Conservation (phyloP, 495 filamentous ascomycete species). For the Peziza echinospora region DNA sequence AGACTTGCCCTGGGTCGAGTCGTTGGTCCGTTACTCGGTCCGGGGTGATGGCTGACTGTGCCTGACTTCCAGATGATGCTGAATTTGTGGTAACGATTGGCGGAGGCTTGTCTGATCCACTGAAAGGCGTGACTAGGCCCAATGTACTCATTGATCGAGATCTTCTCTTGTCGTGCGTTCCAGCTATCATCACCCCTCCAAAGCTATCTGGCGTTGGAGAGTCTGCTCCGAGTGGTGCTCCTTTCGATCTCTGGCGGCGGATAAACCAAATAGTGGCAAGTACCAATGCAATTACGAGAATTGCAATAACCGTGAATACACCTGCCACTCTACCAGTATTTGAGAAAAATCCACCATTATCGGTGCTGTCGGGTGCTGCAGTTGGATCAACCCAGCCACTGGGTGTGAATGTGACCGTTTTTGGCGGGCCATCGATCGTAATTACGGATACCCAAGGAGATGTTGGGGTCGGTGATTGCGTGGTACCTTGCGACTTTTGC, state of each 20-base stretch:
- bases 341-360: slow-evolving; percentile 11
- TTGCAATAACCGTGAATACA: slow-evolving; percentile 20
- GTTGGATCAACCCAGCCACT: slow-evolving; percentile 17
- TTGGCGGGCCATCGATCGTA: slow-evolving; percentile 28
- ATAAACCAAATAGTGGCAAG: slow-evolving; percentile 14
- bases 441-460: slow-evolving; percentile 27
- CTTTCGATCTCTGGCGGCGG: slow-evolving; percentile 7
- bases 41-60: background rate
- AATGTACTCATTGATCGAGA: slow-evolving; percentile 18
- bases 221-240: slow-evolving; percentile 2
- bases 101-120: slow-evolving; percentile 6
- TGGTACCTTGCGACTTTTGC: too few species aligned
- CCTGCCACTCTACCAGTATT: slow-evolving; percentile 19
- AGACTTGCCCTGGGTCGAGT: slow-evolving; percentile 16
- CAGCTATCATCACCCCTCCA: slow-evolving; percentile 6
- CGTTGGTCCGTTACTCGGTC: slow-evolving; percentile 13
- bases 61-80: background rate
- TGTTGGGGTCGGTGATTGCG: slow-evolving; percentile 1
- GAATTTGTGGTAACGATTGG: background rate
- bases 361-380: background rate
- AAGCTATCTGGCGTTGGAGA: slow-evolving; percentile 2
- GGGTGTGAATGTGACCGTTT: slow-evolving; percentile 31
- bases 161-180: slow-evolving; percentile 9
- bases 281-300: slow-evolving; percentile 13
- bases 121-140: slow-evolving; percentile 11